phyloP scores from a whole-genome alignment of 2,329 filamentous ascomycete genomes.

The Colletotrichum gloeosporioides region DNA sequence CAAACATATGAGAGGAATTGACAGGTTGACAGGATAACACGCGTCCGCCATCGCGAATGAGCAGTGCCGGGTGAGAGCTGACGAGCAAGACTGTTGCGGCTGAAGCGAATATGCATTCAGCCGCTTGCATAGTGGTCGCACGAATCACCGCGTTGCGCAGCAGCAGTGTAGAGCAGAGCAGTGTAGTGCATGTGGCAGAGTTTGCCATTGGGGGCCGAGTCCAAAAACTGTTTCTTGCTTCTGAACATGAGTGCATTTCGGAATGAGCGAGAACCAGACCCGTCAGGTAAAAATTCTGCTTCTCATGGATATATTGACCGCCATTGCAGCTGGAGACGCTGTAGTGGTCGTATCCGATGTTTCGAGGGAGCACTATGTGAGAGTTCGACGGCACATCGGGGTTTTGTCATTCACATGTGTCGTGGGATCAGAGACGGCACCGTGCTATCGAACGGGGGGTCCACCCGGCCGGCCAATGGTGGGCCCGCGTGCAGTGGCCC shows the following conservation, averaged over 20 bases:
- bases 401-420: constrained; percentile 21
- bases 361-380: neutral
- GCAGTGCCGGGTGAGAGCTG: neutral
- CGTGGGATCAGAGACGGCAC: constrained; percentile 3
- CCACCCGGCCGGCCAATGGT: constrained; percentile 12
- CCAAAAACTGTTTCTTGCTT: neutral
- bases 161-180: neutral
- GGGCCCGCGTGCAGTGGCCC: neutral
- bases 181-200: neutral
- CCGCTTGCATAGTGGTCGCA: neutral
- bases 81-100: neutral
- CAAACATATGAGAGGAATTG: neutral
- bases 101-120: neutral
- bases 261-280: neutral
- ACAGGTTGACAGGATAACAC: neutral
- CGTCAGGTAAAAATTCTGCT: neutral
- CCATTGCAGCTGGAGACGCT: neutral
- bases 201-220: neutral
- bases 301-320: neutral
- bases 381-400: neutral
- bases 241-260: neutral
- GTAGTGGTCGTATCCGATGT: neutral
- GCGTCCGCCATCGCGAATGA: neutral
- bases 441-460: neutral
- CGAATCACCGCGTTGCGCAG: neutral